Base-by-base conservation (phyloP, 1,284 basidiomycete species). In the Cryptococcus hybrid region DNA sequence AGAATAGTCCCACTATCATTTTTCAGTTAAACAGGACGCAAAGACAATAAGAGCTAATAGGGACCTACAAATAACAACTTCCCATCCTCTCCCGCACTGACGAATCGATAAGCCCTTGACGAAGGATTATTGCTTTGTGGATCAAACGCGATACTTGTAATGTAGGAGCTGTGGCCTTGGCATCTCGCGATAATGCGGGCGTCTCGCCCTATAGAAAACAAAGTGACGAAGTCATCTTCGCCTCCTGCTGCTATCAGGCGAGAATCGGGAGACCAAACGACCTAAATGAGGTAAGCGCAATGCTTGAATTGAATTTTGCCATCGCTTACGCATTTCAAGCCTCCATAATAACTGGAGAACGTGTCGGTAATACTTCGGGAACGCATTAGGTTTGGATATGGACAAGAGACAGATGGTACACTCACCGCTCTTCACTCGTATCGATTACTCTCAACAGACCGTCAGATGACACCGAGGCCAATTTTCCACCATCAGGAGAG, bases 151-250 rank as follows among this genome's bases (percentile, higher is more conserved):
- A 98, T 83, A 2, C 85, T 83, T 0, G 90, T 89, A 4, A 99
- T 90, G 70, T 96, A 98, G 1, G 91, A 94, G 0, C 91, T 89
- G 73, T 99, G 95, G 0, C 95, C 96, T 77, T 97, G 93, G 79
- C 94, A 97, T 51, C 94, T 84, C 3, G 95, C 95, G n/a, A 99
- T 86, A 11, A 99, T 86, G 7, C 92, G 85, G 68, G 90, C 88
- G 71, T 96, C 93, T 82, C 88, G 88, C 0, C 91, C 90, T 0
- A 71, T 91, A 90, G 91, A 94, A 60, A 96, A 89, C 13, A 51
- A 15, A 1, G 93, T 95, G 50, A 97, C 82, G 9, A 99, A 82
- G 70, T 99, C 95, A 72, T 99, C 95, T 81, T 98, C 86, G 0
- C 89, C 88, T n/a, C 88, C 89, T 0, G 90, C 91, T 55, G 96